A percentile compares a stretch with the other conserved stretches of the same genome.
These are phyloP conservation scores for Phialophora macrospora DNA, from an alignment of 2,329 filamentous ascomycete genomes.

Conservation along the genomic window DNA sequence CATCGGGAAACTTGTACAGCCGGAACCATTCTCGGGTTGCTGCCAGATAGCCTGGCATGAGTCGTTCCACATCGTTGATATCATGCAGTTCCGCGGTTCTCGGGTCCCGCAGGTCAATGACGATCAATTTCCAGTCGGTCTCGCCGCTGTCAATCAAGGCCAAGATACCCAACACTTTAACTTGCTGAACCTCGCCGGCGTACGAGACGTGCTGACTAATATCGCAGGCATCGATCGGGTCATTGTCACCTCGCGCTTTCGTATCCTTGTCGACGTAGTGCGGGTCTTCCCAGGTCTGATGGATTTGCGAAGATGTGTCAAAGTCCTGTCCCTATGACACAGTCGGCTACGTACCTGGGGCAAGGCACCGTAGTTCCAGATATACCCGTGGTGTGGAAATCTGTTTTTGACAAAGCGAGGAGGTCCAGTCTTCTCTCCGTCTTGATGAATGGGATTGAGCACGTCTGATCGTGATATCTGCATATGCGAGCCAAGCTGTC, in stretches of 20 bases:
- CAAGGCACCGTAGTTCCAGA: slow-evolving; percentile 99
- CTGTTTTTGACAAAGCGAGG: slow-evolving; percentile 87
- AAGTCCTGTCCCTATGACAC: not conserved
- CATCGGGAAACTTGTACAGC: not conserved
- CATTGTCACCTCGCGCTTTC: not conserved
- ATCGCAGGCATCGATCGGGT: not conserved
- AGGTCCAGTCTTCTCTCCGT: not conserved
- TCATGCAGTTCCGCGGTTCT: not conserved
- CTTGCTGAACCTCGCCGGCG: not conserved
- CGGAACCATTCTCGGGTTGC: not conserved
- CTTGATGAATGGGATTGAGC: not conserved
- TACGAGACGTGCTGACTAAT: not conserved
- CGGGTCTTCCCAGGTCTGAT: not conserved
- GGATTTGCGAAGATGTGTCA: not conserved
- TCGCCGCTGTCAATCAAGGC: not conserved
- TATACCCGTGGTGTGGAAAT: slow-evolving; percentile 99
- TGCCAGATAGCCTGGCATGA: not conserved
- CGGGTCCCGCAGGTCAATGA: not conserved
- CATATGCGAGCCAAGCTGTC: not conserved
- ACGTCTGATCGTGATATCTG: not conserved
- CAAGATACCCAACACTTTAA: not conserved
- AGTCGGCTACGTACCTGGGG: slow-evolving; percentile 71
- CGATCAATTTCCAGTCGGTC: not conserved
- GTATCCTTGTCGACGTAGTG: not conserved
- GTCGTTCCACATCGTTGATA: not conserved